phyloP scores from a whole-genome alignment of 2,329 filamentous ascomycete species.

The Coniochaeta pulveracea region DNA sequence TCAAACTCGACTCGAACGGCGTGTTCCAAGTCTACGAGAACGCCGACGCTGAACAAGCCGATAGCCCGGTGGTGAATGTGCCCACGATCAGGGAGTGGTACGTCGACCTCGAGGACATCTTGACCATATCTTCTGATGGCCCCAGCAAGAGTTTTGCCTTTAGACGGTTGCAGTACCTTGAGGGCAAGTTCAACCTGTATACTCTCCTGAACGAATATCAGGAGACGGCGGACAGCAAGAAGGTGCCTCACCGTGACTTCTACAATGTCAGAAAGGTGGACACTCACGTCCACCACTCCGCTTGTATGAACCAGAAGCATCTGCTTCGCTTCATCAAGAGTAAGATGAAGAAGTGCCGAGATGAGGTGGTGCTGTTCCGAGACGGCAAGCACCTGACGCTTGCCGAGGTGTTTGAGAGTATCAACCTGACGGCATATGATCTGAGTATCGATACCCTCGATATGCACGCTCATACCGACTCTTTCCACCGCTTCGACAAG shows the following conservation, averaged over 20 bases:
- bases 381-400: conserved; percentile 89
- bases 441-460: conserved; percentile 96
- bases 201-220: conserved; percentile 91
- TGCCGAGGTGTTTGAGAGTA: conserved; percentile 89
- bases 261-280: conserved; percentile 99
- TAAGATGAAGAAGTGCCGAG: conserved; percentile 97
- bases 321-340: conserved; percentile 96
- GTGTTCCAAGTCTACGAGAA: conserved; percentile 89
- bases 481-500: conserved; percentile 97
- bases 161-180: conserved; percentile 83
- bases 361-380: conserved; percentile 85
- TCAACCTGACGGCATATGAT: conserved; percentile 94
- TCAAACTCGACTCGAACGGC: conserved; percentile 68
- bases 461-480: conserved; percentile 99
- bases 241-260: conserved; percentile 94
- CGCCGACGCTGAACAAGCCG: conserved; percentile 45
- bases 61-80: conserved; percentile 66
- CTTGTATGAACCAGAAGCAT: conserved; percentile 99
- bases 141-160: conserved; percentile 97
- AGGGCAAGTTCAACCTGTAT: conserved; percentile 96
- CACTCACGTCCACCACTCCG: conserved; percentile 97
- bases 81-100: conserved; percentile 93
- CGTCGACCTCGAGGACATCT: conserved; percentile 79
- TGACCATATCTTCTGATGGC: conserved; percentile 86
- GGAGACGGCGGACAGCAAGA: conserved; percentile 95